These are phyloP conservation scores for Diatrype stigma DNA, from an alignment of 2,329 filamentous ascomycete genomes.

Conservation along the genomic window DNA sequence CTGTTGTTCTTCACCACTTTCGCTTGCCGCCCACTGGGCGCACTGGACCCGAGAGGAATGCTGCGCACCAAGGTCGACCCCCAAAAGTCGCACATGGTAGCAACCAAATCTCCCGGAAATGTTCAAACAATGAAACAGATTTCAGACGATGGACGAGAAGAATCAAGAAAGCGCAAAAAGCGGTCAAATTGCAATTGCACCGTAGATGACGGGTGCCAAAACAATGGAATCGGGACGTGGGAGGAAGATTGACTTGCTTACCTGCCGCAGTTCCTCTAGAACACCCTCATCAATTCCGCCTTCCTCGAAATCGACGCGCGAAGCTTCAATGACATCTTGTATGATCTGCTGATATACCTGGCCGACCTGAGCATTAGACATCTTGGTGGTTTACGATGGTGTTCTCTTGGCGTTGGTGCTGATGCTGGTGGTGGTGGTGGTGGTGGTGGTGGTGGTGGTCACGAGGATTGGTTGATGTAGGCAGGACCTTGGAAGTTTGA, in stretches of 20 bases:
- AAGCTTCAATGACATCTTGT: constrained; percentile 84
- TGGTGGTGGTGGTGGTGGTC: background rate
- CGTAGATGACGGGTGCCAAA: background rate
- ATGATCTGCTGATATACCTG: constrained; percentile 75
- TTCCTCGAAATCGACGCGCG: constrained; percentile 94
- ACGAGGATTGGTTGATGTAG: background rate
- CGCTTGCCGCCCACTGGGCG: background rate
- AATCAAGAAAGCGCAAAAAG: background rate
- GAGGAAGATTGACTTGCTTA: constrained; percentile 45
- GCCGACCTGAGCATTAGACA: constrained; percentile 63
- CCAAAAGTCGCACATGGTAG: too few relatives aligned
- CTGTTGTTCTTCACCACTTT: background rate
- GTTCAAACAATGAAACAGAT: background rate
- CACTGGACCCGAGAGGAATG: background rate
- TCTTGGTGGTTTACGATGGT: constrained; percentile 28
- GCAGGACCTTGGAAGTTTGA: too few relatives aligned
- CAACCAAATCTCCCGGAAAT: too few relatives aligned
- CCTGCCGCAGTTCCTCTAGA: constrained; percentile 80
- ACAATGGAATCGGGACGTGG: constrained; percentile 1
- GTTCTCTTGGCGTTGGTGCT: background rate
- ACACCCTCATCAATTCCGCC: constrained; percentile 85
- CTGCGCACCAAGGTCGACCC: background rate
- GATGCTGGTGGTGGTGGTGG: background rate
- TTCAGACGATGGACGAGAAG: background rate
- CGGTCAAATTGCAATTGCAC: background rate